Percentiles rank a stretch among this genome's conserved stretches.
phyloP scores from a whole-genome alignment of 2,329 filamentous ascomycete species.

The Ascomycota sp. region DNA sequence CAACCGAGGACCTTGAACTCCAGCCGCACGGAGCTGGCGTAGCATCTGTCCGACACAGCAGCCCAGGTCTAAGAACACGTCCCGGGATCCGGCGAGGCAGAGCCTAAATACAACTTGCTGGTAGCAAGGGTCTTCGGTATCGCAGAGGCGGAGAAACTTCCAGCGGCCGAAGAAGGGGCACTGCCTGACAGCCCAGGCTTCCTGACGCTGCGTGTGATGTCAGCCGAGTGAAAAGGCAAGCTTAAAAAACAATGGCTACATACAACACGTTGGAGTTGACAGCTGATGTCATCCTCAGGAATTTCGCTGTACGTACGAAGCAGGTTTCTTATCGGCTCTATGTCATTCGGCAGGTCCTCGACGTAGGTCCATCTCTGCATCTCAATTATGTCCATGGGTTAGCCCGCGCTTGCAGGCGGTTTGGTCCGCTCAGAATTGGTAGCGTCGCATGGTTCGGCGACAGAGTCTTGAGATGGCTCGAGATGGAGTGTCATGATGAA shows the following conservation, averaged over 20 bases:
- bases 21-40: slow-evolving; percentile 26
- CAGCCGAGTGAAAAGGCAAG: not conserved
- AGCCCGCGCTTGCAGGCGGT: slow-evolving; percentile 1
- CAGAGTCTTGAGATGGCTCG: too few relatives aligned
- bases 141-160: slow-evolving; percentile 23
- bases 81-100: slow-evolving; percentile 14
- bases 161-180: slow-evolving; percentile 25
- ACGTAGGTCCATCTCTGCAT: slow-evolving; percentile 15
- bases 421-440: not conserved
- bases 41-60: slow-evolving; percentile 28
- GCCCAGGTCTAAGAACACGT: slow-evolving; percentile 24
- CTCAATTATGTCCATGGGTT: slow-evolving; percentile 14
- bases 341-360: slow-evolving; percentile 14
- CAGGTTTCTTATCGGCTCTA: slow-evolving; percentile 14
- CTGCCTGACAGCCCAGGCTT: slow-evolving; percentile 21
- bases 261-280: slow-evolving; percentile 15
- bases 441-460: too few relatives aligned
- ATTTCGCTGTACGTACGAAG: slow-evolving; percentile 18
- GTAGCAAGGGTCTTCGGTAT: slow-evolving; percentile 19
- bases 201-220: slow-evolving; percentile 15
- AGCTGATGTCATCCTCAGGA: slow-evolving; percentile 12
- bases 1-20: slow-evolving; percentile 23
- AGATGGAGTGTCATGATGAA: too few relatives aligned
- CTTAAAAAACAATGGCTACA: slow-evolving; percentile 3
- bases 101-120: slow-evolving; percentile 20